Evolutionary conservation across 495 filamentous ascomycete genomes (phyloP).

Genomic region (Trichoderma erinaceum): DNA sequence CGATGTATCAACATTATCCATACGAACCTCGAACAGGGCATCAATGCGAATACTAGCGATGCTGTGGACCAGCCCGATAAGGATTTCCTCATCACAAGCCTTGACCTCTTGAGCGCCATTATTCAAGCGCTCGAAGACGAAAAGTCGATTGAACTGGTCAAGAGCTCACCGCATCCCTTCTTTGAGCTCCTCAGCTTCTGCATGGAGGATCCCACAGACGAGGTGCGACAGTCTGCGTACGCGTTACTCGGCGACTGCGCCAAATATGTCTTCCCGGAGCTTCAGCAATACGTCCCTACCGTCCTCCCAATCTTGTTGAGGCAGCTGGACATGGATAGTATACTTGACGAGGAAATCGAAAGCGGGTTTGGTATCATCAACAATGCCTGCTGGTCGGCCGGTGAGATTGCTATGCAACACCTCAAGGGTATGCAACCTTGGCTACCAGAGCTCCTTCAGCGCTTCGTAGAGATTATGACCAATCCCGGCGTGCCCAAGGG

Average conservation of each 20-base stretch:
- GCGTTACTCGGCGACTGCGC: conserved; percentile 94
- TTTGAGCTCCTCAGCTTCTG: conserved; percentile 87
- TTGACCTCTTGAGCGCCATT: conserved; percentile 89
- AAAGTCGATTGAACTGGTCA: conserved; percentile 69
- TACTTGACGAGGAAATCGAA: conserved; percentile 65
- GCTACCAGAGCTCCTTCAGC: conserved; percentile 66
- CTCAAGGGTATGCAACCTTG: conserved; percentile 67
- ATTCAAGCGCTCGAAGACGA: conserved; percentile 80
- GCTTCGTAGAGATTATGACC: conserved; percentile 69
- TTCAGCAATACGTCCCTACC: conserved; percentile 64
- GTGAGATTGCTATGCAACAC: conserved; percentile 85
- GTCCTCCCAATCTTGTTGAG: conserved; percentile 75
- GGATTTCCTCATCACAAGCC: conserved; percentile 93
- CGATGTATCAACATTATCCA: conserved; percentile 89
- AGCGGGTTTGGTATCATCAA: conserved; percentile 87
- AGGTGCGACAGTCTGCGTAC: conserved; percentile 94
- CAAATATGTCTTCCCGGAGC: conserved; percentile 83
- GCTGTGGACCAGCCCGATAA: conserved; percentile 81
- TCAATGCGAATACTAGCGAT: conserved; percentile 55
- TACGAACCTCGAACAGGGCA: conserved; percentile 72
- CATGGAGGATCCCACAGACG: conserved; percentile 87
- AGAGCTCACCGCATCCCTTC: conserved; percentile 68
- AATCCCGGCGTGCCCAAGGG: conserved; percentile 83
- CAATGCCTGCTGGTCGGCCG: conserved; percentile 96
- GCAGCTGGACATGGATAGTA: conserved; percentile 75